Evolutionary conservation across 257 asterid species (phyloP).

Genomic region (Solanum paucissectum): DNA sequence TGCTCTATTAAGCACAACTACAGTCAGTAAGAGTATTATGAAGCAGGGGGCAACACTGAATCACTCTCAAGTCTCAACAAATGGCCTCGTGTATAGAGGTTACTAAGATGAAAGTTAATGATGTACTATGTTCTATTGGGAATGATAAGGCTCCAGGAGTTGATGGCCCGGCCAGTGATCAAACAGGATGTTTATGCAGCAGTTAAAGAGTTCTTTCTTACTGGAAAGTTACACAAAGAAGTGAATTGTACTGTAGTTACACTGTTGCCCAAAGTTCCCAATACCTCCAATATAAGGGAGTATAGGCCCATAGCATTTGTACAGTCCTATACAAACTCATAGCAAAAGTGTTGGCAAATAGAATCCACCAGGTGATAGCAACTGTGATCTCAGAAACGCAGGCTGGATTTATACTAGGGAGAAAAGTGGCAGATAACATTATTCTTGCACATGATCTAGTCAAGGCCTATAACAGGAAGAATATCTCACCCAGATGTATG

Average conservation of each 20-base stretch:
- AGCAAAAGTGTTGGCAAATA: not conserved
- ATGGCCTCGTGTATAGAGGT: not conserved
- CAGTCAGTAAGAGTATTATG: not conserved
- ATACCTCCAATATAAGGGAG: not conserved
- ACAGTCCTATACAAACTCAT: not conserved
- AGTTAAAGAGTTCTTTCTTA: not conserved
- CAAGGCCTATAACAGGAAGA: not conserved
- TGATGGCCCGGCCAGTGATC: not conserved
- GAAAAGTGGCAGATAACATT: not conserved
- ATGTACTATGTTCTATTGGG: not conserved
- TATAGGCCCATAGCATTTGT: not conserved
- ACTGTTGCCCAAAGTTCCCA: not conserved
- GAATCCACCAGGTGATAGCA: not conserved
- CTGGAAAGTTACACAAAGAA: not conserved
- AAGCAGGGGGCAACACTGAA: not conserved
- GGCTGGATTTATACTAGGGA: not conserved
- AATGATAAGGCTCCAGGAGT: not conserved
- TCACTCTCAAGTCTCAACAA: not conserved
- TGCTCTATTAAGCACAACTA: not conserved
- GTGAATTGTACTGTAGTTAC: not conserved
- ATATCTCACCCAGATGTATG: not conserved
- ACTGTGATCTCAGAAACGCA: not conserved
- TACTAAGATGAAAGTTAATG: not conserved
- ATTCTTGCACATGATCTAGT: not conserved
- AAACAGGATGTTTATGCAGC: not conserved